Evolutionary conservation across 805 yeast species (phyloP), one percentile per base, ranked within the genome.

Genomic region (Blastobotrys terrestris): DNA sequence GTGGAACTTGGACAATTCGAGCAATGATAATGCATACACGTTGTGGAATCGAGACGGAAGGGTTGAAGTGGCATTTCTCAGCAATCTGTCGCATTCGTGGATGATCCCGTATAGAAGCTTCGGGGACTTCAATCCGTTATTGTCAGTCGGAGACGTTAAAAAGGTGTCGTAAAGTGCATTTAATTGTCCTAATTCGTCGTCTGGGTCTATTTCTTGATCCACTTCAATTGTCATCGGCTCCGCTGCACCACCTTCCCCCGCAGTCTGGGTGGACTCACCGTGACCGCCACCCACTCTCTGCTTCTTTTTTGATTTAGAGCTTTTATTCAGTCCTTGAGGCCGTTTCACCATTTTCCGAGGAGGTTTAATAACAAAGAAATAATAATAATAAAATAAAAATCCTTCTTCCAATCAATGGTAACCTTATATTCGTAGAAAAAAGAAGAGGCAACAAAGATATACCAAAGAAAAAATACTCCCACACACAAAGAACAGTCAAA

Each of bases 81-180:
- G 73, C 35, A 89, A 66, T 48, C 95, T 71, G 63, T 92, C 97
- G 71, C 96, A 86, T 65, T 92, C 97, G 61, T 91, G 96, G n/a
- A 92, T 78, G 3, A 91, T 77, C 20, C 97, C 97, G 62, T 90
- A 60, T 16, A 71, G 63, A 8, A 71, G 49, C 16, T 59, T 59
- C 15, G 68, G 66, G 19, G 49, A 45, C 8, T 39, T 20, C 3
- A 31, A 50, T 3, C 15, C 48, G 1, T 52, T 50, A n/a, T 57
- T 58, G 19, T 83, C 85, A 53, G 78, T 78, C 2, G 77, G 80
- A 1, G 85, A 74, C 3, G 72, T 65, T 43, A 70, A 61, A 68
- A 80, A 87, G 2, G 87, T 81, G 14, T 72, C 69, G 85, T 91
- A 88, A 42, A 91, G 70, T 1, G 86, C 95, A 54, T 69, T 72